phyloP scores from a whole-genome alignment of 1,284 basidiomycete genomes.

The Puccinia hordei region DNA sequence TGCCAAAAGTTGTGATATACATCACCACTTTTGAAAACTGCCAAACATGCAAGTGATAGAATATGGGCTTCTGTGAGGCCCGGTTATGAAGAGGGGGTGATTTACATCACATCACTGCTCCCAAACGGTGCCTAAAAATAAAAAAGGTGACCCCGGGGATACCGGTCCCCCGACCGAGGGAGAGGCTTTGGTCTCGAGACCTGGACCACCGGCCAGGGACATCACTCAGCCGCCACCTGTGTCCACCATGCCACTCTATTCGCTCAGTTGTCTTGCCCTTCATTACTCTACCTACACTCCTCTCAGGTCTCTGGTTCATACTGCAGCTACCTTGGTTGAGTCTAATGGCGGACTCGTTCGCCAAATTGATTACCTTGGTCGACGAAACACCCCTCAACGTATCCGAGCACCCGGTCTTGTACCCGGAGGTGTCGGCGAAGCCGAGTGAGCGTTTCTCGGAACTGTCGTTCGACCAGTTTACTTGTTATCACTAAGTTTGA shows the following conservation, averaged over 20 bases:
- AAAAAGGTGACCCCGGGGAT: too few relatives aligned
- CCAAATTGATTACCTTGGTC: slow-evolving; percentile 54
- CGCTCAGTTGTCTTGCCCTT: slow-evolving; percentile 41
- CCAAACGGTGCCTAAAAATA: too few relatives aligned
- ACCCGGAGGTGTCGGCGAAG: slow-evolving; percentile 49
- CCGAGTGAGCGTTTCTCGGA: slow-evolving; percentile 53
- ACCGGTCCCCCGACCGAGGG: too few relatives aligned
- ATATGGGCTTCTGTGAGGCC: too few relatives aligned
- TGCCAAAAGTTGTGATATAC: too few relatives aligned
- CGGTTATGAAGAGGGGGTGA: too few relatives aligned
- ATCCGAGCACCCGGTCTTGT: slow-evolving; percentile 53
- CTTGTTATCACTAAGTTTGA: neutral
- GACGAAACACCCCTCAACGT: slow-evolving; percentile 52
- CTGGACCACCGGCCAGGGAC: too few relatives aligned
- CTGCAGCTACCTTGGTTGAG: slow-evolving; percentile 52
- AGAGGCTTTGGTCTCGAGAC: too few relatives aligned
- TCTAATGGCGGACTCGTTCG: slow-evolving; percentile 55
- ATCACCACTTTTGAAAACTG: too few relatives aligned
- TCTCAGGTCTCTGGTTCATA: slow-evolving; percentile 53
- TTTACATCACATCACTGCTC: too few relatives aligned
- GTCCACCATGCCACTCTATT: slow-evolving; percentile 43
- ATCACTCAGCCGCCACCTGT: neutral
- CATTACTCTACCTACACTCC: slow-evolving; percentile 53
- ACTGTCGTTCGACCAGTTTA: neutral
- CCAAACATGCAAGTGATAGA: too few relatives aligned